Evolutionary conservation across 148 eudicot species (phyloP).

Genomic region (Limonium bicolor): DNA sequence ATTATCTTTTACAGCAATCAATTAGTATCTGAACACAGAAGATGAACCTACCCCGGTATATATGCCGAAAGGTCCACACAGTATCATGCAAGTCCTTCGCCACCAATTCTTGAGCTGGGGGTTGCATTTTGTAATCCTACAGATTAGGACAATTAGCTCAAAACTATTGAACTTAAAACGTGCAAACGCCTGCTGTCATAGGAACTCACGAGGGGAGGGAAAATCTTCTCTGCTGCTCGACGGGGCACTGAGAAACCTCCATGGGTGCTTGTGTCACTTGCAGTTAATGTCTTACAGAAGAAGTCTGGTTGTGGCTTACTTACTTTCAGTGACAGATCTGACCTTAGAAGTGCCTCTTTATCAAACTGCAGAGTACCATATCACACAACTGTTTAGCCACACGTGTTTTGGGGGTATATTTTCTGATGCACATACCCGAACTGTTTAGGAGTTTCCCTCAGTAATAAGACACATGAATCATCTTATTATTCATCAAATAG

Average conservation of each 20-base stretch:
- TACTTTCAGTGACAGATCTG: conserved; percentile 68
- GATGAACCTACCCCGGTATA: conserved; percentile 66
- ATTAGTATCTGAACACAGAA: conserved; percentile 10
- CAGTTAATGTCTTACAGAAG: conserved; percentile 91
- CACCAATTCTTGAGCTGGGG: conserved; percentile 90
- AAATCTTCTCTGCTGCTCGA: conserved; percentile 91
- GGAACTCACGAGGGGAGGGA: conserved; percentile 74
- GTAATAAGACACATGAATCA: too few relatives aligned
- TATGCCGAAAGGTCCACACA: conserved; percentile 91
- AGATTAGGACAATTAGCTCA: conserved; percentile 5
- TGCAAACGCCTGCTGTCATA: neutral
- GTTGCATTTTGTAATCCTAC: conserved; percentile 90
- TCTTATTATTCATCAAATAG: neutral
- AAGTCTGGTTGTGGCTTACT: conserved; percentile 83
- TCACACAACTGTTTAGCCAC: too few relatives aligned
- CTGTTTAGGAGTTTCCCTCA: too few relatives aligned
- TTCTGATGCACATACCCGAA: too few relatives aligned
- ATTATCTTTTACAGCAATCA: neutral
- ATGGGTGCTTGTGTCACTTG: conserved; percentile 99
- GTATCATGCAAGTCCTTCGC: conserved; percentile 92
- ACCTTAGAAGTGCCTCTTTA: conserved; percentile 77
- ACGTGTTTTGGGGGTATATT: too few relatives aligned
- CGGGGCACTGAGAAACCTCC: conserved; percentile 99
- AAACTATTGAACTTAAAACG: conserved; percentile 9
- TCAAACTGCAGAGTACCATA: conserved; percentile 66